Percentiles rank a stretch among this genome's conserved stretches.
Conservation (phyloP, 495 filamentous ascomycete genomes). For the Penicillium simplicissimum region DNA sequence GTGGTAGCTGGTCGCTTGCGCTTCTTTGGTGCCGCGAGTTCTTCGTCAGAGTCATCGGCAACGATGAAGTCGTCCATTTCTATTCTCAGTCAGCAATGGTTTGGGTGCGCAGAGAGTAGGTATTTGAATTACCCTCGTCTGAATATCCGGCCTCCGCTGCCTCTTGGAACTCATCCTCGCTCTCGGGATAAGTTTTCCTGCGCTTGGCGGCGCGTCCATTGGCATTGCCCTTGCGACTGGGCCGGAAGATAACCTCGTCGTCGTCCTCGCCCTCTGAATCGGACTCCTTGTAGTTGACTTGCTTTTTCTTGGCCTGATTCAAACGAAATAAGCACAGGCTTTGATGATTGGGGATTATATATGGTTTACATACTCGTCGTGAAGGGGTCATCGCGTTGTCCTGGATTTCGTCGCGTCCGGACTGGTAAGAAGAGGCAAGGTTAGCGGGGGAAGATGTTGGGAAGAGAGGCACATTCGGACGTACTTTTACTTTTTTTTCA, state of each 20-base stretch:
- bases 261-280: slow-evolving; percentile 58
- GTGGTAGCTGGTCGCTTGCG: slow-evolving; percentile 63
- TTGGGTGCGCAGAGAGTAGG: not conserved
- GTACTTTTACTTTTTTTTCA: slow-evolving; percentile 26
- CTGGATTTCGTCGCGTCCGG: slow-evolving; percentile 19
- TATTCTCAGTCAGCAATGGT: slow-evolving; percentile 33
- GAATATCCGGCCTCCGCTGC: slow-evolving; percentile 53
- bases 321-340: slow-evolving; percentile 9
- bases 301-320: slow-evolving; percentile 42
- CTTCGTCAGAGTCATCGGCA: slow-evolving; percentile 77
- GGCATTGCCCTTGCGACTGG: slow-evolving; percentile 37
- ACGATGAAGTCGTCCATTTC: slow-evolving; percentile 87
- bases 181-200: slow-evolving; percentile 53
- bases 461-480: slow-evolving; percentile 7
- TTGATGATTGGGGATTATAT: not conserved
- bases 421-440: slow-evolving; percentile 19
- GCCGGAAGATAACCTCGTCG: slow-evolving; percentile 52
- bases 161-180: slow-evolving; percentile 70
- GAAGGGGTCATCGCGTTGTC: slow-evolving; percentile 43
- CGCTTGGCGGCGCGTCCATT: slow-evolving; percentile 46
- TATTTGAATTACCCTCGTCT: slow-evolving; percentile 57
- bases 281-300: slow-evolving; percentile 49
- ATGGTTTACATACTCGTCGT: slow-evolving; percentile 39
- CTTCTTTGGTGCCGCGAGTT: slow-evolving; percentile 65
- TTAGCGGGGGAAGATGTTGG: slow-evolving; percentile 8